Evolutionary conservation across 495 filamentous ascomycete species (phyloP).

Genomic region (Pseudevernia furfuracea): DNA sequence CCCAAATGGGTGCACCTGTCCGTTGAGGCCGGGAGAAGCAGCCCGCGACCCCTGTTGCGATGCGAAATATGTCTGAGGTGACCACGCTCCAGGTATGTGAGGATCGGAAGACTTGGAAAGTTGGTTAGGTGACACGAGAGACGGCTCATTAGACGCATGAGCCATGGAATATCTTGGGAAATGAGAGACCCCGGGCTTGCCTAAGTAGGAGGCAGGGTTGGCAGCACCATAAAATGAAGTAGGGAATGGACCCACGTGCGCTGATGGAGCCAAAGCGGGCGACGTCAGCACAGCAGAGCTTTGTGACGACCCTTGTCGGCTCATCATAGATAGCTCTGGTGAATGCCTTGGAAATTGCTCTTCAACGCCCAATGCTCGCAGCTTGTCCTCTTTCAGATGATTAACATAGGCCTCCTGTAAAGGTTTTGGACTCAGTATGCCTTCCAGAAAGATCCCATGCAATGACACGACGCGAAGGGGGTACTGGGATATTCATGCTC

Average conservation of each 20-base stretch:
- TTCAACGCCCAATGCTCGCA: slow-evolving; percentile 81
- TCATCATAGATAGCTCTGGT: slow-evolving; percentile 42
- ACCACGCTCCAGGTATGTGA: slow-evolving; percentile 36
- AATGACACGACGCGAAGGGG: background rate
- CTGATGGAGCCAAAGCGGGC: slow-evolving; percentile 59
- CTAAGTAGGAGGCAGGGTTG: slow-evolving; percentile 23
- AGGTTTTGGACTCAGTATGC: background rate
- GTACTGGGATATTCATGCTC: background rate
- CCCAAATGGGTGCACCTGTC: slow-evolving; percentile 37
- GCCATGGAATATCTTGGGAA: slow-evolving; percentile 47
- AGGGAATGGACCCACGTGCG: slow-evolving; percentile 39
- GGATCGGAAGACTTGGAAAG: slow-evolving; percentile 27
- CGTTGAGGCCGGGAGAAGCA: slow-evolving; percentile 45
- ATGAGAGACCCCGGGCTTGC: slow-evolving; percentile 19
- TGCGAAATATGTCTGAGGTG: slow-evolving; percentile 46
- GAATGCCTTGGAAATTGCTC: slow-evolving; percentile 53
- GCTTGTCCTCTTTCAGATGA: slow-evolving; percentile 76
- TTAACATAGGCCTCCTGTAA: slow-evolving; percentile 60
- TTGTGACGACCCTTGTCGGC: slow-evolving; percentile 55
- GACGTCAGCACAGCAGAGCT: slow-evolving; percentile 62
- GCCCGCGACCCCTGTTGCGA: slow-evolving; percentile 45
- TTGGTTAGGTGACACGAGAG: slow-evolving; percentile 36
- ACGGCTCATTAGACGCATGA: slow-evolving; percentile 34
- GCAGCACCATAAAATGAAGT: slow-evolving; percentile 34
- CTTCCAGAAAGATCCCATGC: background rate